A percentile compares a stretch with the other conserved stretches of the same genome.
Conservation (phyloP, 495 filamentous ascomycete genomes). For the Penicillium goetzii region DNA sequence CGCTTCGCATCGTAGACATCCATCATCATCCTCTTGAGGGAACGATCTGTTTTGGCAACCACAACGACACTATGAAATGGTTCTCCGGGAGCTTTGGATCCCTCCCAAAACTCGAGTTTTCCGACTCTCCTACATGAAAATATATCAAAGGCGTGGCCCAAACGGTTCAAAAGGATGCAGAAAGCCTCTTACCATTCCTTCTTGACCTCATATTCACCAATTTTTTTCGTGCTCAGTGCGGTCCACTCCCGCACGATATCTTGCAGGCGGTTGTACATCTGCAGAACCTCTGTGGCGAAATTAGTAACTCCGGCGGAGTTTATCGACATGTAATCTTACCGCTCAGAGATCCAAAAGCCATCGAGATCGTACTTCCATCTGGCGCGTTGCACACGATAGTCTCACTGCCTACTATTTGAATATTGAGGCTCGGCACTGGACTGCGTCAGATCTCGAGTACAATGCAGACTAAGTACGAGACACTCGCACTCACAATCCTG, state of each 20-base stretch:
- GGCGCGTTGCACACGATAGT: conserved; percentile 2
- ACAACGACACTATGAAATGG: conserved; percentile 4
- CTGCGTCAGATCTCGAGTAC: neutral
- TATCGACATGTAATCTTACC: neutral
- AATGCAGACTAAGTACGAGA: neutral
- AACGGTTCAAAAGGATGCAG: neutral
- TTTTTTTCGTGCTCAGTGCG: neutral
- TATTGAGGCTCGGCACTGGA: conserved; percentile 5
- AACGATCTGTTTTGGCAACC: conserved; percentile 1
- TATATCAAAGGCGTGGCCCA: neutral
- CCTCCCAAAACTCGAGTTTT: conserved; percentile 7
- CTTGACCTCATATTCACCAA: neutral
- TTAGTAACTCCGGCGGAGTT: neutral
- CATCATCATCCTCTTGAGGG: conserved; percentile 6
- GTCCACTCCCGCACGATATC: conserved; percentile 5
- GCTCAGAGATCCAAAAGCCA: neutral
- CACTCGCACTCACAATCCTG: neutral
- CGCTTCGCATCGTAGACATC: neutral
- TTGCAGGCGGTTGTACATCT: conserved; percentile 4
- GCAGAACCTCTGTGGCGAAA: neutral
- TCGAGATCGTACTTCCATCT: conserved; percentile 8
- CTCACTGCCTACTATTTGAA: conserved; percentile 3
- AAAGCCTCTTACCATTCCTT: conserved; percentile 4
- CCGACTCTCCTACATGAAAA: neutral
- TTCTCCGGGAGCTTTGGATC: neutral